A percentile compares a stretch with the other conserved stretches of the same genome.
Conservation (phyloP, 2,329 filamentous ascomycete species). For the Geosmithia morbida region DNA sequence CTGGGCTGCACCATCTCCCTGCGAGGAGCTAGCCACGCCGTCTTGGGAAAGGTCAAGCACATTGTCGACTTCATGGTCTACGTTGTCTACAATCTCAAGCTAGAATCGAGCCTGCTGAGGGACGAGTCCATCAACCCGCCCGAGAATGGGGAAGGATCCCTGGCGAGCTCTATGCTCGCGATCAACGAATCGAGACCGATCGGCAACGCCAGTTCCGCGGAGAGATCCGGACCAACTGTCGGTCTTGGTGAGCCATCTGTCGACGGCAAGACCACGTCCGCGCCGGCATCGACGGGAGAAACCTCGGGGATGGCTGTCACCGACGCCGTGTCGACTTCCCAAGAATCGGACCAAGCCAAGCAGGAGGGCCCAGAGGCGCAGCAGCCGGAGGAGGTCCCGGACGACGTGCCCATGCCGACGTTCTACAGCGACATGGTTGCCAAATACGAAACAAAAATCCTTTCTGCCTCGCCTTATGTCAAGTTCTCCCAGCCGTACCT, state of each 20-base stretch:
- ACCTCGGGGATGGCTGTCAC: neutral
- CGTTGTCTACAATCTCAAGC: conserved; percentile 91
- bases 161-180: conserved; percentile 23
- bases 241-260: conserved; percentile 19
- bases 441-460: conserved; percentile 81
- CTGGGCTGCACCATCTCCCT: conserved; percentile 91
- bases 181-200: conserved; percentile 20
- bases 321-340: neutral
- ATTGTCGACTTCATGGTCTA: conserved; percentile 99
- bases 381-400: conserved; percentile 41
- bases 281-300: neutral
- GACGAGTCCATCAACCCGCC: conserved; percentile 86
- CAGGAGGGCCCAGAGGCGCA: neutral
- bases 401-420: conserved; percentile 72
- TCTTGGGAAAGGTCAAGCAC: conserved; percentile 68
- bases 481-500: conserved; percentile 91
- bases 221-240: conserved; percentile 14
- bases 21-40: conserved; percentile 59
- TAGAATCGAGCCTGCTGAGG: conserved; percentile 86
- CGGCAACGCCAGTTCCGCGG: conserved; percentile 14
- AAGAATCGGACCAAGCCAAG: neutral
- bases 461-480: conserved; percentile 93
- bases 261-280: conserved; percentile 17
- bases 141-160: conserved; percentile 32
- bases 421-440: conserved; percentile 94